Conservation (phyloP, 257 asterid species). For the Penstemon newberryi region DNA sequence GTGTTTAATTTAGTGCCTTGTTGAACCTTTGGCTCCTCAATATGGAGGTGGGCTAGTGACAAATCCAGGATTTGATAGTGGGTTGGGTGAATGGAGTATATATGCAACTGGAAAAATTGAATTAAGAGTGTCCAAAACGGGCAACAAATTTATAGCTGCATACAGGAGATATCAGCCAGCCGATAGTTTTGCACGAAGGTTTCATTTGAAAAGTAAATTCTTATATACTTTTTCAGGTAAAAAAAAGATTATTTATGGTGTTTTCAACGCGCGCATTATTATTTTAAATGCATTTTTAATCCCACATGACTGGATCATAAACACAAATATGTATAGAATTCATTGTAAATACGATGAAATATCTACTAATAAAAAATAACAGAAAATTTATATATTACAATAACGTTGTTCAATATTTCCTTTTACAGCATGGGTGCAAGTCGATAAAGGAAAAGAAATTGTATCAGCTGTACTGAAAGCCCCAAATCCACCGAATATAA, state of each 20-base stretch:
- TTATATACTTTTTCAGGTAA: constrained; percentile 51
- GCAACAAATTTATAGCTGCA: constrained; percentile 42
- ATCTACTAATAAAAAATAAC: no score
- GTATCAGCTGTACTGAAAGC: constrained; percentile 32
- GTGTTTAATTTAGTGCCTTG: constrained; percentile 36
- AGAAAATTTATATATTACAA: no score
- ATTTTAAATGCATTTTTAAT: no score
- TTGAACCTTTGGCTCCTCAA: constrained; percentile 42
- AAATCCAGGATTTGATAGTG: constrained; percentile 35
- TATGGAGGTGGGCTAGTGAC: constrained; percentile 42
- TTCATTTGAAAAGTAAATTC: constrained; percentile 32
- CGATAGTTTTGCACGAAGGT: constrained; percentile 32
- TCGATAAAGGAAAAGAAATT: constrained; percentile 32
- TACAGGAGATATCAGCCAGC: constrained; percentile 22
- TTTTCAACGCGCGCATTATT: no score
- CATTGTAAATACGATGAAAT: no score
- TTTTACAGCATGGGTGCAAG: constrained; percentile 54
- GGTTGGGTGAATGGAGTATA: constrained; percentile 30
- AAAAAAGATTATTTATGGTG: no score
- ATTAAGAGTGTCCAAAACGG: constrained; percentile 21
- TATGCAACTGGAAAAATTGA: constrained; percentile 33
- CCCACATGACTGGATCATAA: no score
- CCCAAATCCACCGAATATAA: neutral
- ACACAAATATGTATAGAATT: no score
- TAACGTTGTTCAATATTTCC: no score